A percentile compares a stretch with the other conserved stretches of the same genome.
Evolutionary conservation across 768 basidiomycete species (phyloP).

Genomic region (Chlorophyllum brunneum): DNA sequence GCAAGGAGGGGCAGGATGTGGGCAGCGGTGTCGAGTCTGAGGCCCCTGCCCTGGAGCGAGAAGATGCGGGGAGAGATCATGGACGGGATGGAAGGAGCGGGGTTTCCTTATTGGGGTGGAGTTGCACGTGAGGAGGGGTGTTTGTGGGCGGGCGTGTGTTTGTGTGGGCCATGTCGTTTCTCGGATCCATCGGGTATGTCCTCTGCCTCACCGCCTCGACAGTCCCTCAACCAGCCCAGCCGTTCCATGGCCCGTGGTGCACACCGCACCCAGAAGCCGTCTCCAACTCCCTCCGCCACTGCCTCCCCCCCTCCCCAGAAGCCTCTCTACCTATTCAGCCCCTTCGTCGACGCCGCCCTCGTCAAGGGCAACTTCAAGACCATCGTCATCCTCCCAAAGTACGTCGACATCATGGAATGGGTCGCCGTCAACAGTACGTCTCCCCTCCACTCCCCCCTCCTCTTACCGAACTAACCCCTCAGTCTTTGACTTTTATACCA

Average conservation of each 20-base stretch:
- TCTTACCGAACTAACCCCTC: background rate
- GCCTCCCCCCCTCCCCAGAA: background rate
- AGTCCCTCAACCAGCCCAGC: background rate
- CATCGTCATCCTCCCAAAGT: conserved; percentile 92
- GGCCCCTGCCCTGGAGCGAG: conserved; percentile 55
- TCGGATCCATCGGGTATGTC: conserved; percentile 8
- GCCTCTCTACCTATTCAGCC: conserved; percentile 86
- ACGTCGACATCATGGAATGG: conserved; percentile 99
- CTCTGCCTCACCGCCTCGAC: background rate
- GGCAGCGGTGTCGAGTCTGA: conserved; percentile 74
- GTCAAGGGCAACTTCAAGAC: conserved; percentile 99
- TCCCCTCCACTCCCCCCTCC: conserved; percentile 14
- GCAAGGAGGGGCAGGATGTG: conserved; percentile 75
- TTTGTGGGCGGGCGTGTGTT: conserved; percentile 2
- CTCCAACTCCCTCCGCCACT: background rate
- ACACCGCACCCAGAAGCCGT: conserved; percentile 2
- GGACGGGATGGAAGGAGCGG: background rate
- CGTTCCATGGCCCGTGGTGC: conserved; percentile 8
- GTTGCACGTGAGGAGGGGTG: background rate
- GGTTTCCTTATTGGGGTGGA: background rate
- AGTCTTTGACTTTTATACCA: conserved; percentile 99
- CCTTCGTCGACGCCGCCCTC: conserved; percentile 94
- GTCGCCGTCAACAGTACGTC: conserved; percentile 71
- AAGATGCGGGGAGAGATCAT: conserved; percentile 30
- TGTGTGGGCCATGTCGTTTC: conserved; percentile 7